These are phyloP conservation scores for Peniophora sp. DNA, from an alignment of 1,284 basidiomycete genomes.

Conservation along the genomic window DNA sequence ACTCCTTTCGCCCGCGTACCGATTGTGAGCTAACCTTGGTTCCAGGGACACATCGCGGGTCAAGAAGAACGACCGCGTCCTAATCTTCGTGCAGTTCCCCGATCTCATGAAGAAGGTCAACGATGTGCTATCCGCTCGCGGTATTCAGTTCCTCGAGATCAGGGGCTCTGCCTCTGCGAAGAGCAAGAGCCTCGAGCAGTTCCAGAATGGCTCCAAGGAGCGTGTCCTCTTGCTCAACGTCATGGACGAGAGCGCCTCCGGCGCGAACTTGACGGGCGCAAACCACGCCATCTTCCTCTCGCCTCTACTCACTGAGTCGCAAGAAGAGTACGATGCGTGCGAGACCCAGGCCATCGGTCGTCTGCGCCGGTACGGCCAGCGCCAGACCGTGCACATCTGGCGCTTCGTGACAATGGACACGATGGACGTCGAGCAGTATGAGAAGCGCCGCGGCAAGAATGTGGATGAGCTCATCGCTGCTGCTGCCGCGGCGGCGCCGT, in stretches of 20 bases:
- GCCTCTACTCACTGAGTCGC: constrained; percentile 70
- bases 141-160: constrained; percentile 76
- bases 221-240: constrained; percentile 86
- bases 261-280: constrained; percentile 86
- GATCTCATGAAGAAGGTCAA: constrained; percentile 88
- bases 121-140: constrained; percentile 68
- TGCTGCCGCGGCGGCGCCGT: neutral
- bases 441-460: constrained; percentile 32
- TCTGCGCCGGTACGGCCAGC: constrained; percentile 80
- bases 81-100: constrained; percentile 92
- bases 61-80: constrained; percentile 70
- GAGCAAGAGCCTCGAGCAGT: constrained; percentile 75
- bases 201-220: constrained; percentile 71
- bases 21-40: too few relatives aligned
- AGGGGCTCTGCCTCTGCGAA: constrained; percentile 70
- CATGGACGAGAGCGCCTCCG: constrained; percentile 90
- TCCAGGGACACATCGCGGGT: constrained; percentile 49
- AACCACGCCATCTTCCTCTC: constrained; percentile 95
- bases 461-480: constrained; percentile 9
- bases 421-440: constrained; percentile 79
- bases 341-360: constrained; percentile 91
- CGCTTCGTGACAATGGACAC: constrained; percentile 77
- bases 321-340: constrained; percentile 79
- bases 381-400: constrained; percentile 74
- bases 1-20: neutral